A percentile compares a stretch with the other conserved stretches of the same genome.
Evolutionary conservation across 495 filamentous ascomycete species (phyloP).

Genomic region (Talaromyces adpressus): DNA sequence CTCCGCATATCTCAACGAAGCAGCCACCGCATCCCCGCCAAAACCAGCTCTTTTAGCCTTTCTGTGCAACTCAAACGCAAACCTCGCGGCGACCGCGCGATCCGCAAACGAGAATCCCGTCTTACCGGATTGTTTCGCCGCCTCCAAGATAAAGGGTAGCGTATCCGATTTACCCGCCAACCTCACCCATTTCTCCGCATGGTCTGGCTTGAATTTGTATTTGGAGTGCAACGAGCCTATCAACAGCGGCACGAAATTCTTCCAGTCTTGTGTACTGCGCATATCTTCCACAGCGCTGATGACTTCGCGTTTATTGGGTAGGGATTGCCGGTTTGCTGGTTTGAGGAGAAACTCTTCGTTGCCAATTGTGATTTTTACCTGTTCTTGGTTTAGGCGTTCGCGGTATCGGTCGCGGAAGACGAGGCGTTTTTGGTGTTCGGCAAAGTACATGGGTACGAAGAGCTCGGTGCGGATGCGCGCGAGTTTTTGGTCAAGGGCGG

Average conservation of each 20-base stretch:
- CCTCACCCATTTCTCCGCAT: constrained; percentile 36
- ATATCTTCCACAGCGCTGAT: constrained; percentile 36
- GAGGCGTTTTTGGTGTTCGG: constrained; percentile 44
- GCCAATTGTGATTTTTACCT: constrained; percentile 51
- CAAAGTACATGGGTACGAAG: constrained; percentile 58
- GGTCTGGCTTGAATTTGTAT: constrained; percentile 18
- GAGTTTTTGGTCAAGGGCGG: constrained; percentile 46
- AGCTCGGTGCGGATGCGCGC: constrained; percentile 51
- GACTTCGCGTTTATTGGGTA: constrained; percentile 31
- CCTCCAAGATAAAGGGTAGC: constrained; percentile 45
- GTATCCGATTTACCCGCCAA: constrained; percentile 28
- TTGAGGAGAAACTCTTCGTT: constrained; percentile 49
- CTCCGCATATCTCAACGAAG: constrained; percentile 37
- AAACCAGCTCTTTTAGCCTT: constrained; percentile 38
- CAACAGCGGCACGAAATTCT: constrained; percentile 52
- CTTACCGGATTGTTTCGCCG: constrained; percentile 32
- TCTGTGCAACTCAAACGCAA: constrained; percentile 46
- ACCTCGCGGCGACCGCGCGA: constrained; percentile 28
- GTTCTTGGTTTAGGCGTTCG: constrained; percentile 47
- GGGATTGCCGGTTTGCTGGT: constrained; percentile 32
- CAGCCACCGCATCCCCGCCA: constrained; percentile 24
- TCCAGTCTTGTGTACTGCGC: constrained; percentile 49
- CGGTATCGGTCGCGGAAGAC: constrained; percentile 46
- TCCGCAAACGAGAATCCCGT: constrained; percentile 46
- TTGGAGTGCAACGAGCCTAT: constrained; percentile 45